A percentile compares a stretch with the other conserved stretches of the same genome.
Evolutionary conservation across 768 basidiomycete genomes (phyloP).

Genomic region (Epithele typhae): DNA sequence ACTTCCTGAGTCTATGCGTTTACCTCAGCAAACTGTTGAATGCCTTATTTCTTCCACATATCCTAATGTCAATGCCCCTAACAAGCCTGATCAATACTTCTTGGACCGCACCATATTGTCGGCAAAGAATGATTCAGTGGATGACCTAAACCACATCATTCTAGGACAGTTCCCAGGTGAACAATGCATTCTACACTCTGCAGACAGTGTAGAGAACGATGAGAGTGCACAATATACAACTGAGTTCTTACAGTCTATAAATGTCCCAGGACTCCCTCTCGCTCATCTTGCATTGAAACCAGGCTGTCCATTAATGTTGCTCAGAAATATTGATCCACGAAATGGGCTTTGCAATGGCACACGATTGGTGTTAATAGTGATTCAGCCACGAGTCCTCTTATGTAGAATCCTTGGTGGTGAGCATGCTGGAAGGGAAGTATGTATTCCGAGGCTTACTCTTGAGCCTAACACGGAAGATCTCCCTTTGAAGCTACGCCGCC

Average conservation of each 20-base stretch:
- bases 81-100: constrained; percentile 26
- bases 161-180: constrained; percentile 18
- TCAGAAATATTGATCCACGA: constrained; percentile 37
- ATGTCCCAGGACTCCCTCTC: constrained; percentile 35
- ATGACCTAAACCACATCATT: constrained; percentile 26
- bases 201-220: constrained; percentile 14
- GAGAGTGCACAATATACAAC: not conserved
- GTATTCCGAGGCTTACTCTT: constrained; percentile 30
- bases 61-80: constrained; percentile 23
- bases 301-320: constrained; percentile 35
- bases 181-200: constrained; percentile 14
- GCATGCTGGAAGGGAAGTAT: constrained; percentile 28
- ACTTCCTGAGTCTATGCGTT: not conserved
- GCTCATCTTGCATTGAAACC: constrained; percentile 8
- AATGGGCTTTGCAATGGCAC: constrained; percentile 36
- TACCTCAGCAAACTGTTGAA: not conserved
- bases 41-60: constrained; percentile 7
- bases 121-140: constrained; percentile 3
- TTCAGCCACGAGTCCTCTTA: constrained; percentile 25
- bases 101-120: constrained; percentile 28
- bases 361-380: constrained; percentile 24
- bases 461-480: constrained; percentile 26
- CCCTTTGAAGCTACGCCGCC: constrained; percentile 22
- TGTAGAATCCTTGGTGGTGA: constrained; percentile 36
- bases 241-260: constrained; percentile 28